These are phyloP conservation scores for Entophlyctis luteolus DNA, from an alignment of 192 early-diverging fungal species.

Conservation along the genomic window DNA sequence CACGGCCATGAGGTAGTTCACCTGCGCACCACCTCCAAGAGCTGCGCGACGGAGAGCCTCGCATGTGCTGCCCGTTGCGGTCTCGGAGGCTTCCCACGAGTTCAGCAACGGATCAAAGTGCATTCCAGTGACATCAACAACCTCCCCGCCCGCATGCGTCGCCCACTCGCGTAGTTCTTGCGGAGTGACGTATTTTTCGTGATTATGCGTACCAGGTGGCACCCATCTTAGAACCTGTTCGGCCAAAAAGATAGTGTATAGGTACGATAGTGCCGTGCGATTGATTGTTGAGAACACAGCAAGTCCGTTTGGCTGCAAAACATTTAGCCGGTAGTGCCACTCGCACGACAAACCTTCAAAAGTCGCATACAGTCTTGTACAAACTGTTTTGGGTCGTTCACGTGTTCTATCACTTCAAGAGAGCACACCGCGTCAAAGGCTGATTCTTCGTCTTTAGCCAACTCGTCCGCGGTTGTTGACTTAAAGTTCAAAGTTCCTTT, in stretches of 20 bases:
- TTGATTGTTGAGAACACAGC: constrained; percentile 90
- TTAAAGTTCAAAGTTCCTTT: neutral
- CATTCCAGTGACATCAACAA: too few relatives aligned
- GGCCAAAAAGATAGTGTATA: constrained; percentile 77
- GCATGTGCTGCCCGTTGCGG: too few relatives aligned
- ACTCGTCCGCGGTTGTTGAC: constrained; percentile 1
- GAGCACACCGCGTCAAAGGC: constrained; percentile 79
- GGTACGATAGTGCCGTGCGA: constrained; percentile 68
- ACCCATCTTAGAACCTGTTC: constrained; percentile 77
- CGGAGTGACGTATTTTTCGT: constrained; percentile 78
- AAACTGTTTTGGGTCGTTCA: constrained; percentile 68
- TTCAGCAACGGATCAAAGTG: too few relatives aligned
- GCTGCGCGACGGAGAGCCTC: too few relatives aligned
- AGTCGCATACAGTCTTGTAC: constrained; percentile 62
- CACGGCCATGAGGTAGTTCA: too few relatives aligned
- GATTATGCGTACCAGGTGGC: constrained; percentile 80
- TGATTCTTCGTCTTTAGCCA: constrained; percentile 1
- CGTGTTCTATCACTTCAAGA: constrained; percentile 93
- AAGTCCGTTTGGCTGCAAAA: constrained; percentile 56
- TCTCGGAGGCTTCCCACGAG: too few relatives aligned
- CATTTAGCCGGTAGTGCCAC: neutral
- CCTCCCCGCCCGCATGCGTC: too few relatives aligned
- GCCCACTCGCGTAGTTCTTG: too few relatives aligned
- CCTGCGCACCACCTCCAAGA: too few relatives aligned
- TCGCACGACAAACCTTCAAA: constrained; percentile 45